Evolutionary conservation across 2,329 filamentous ascomycete genomes (phyloP), one percentile per base, ranked within the genome.

Genomic region (Ceratocystiopsis brevicomis): DNA sequence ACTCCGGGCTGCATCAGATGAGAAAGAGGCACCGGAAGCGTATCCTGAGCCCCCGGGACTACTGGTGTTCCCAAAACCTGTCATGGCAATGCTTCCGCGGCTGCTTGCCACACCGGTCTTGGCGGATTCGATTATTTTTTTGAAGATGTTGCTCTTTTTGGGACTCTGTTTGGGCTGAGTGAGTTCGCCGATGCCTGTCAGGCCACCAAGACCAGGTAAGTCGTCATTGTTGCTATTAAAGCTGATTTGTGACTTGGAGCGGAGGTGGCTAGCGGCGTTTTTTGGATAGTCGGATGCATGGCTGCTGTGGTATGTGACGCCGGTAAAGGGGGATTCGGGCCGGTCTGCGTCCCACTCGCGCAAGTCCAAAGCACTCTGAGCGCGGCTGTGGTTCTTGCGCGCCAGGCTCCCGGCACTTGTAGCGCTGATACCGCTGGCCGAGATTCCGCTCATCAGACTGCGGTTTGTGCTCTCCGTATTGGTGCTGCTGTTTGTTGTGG

Each of bases 341-440:
- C 76, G 66, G 37, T 70, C 70, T 18, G 57, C 47, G 16, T 73
- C 72, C 53, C 62, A 61, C 15, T 73, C 74, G 19, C 71, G 68
- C 44, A 71, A 67, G 37, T 73, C 77, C 50, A 82, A 60, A 3
- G 76, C 74, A 54, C 78, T 84, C 49, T 75, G 73, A 15, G 78
- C 68, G 48, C 51, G 49, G 56, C 51, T 60, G 55, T 68, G 60
- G 54, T 78, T 80, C 54, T 82, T 81, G 48, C 87, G 76, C 30
- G 86, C 87, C 50, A 92, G 75, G 60, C 88, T 96, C 43, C 87
- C 90, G 15, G 90, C 90, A 60, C 90, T 96, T 15, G 90, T 96
- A 41, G 86, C 83, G 58, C 88, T 96, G 60, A 95, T 85, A 13
- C 73, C 88, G 41, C 87, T 78, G 0, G 90, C 90, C 43, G 90